These are phyloP conservation scores for Aspergillus affinis DNA, from an alignment of 495 filamentous ascomycete genomes.

Conservation along the genomic window DNA sequence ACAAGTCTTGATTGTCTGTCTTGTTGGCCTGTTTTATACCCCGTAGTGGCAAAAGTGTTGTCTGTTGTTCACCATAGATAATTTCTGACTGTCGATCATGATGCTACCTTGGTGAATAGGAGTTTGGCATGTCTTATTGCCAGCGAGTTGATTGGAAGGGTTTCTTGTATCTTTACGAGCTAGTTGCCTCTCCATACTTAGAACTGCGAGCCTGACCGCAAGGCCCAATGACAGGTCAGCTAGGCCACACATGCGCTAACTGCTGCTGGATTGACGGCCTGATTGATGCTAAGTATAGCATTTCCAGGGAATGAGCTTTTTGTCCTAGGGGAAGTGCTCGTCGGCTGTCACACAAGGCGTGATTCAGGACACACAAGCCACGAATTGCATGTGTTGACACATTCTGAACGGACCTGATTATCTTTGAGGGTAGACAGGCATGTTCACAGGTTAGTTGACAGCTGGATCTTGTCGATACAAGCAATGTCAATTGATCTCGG, in stretches of 20 bases:
- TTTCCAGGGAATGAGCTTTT: not conserved
- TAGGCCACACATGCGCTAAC: too few species aligned
- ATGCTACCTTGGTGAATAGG: not conserved
- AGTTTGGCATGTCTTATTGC: not conserved
- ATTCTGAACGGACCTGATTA: too few species aligned
- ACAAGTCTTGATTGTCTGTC: not conserved
- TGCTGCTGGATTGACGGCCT: not conserved
- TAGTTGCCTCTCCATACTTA: not conserved
- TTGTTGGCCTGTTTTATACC: not conserved
- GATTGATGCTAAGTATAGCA: not conserved
- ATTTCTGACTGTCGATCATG: not conserved
- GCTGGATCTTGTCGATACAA: too few species aligned
- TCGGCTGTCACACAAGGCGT: too few species aligned
- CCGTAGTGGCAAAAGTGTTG: not conserved
- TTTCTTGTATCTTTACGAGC: not conserved
- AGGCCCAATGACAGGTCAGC: too few species aligned
- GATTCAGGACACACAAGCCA: too few species aligned
- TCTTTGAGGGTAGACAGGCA: too few species aligned
- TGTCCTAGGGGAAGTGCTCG: too few species aligned
- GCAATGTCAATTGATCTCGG: not conserved
- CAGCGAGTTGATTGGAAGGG: not conserved
- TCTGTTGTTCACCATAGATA: not conserved
- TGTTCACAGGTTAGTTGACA: too few species aligned
- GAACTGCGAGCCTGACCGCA: not conserved
- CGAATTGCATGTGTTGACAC: too few species aligned